phyloP scores from a whole-genome alignment of 2,329 filamentous ascomycete species.

The Arthrocladium fulminans region DNA sequence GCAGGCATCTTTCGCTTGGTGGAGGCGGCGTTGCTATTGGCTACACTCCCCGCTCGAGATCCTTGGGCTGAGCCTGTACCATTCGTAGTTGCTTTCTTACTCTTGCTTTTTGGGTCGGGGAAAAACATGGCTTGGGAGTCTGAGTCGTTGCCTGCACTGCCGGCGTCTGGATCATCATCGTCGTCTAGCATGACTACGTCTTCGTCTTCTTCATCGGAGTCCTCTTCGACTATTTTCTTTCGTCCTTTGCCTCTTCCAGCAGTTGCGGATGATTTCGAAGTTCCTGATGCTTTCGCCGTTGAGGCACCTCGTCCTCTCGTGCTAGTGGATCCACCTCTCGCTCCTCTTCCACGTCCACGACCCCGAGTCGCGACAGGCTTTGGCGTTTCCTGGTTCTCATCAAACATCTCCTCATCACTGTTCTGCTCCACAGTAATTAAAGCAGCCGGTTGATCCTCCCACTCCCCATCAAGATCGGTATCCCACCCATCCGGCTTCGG shows the following conservation, averaged over 20 bases:
- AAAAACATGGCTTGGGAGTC: slow-evolving; percentile 24
- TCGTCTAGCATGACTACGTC: slow-evolving; percentile 35
- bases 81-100: slow-evolving; percentile 1
- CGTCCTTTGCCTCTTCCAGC: slow-evolving; percentile 12
- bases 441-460: slow-evolving; percentile 70
- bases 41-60: slow-evolving; percentile 7
- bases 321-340: slow-evolving; percentile 33
- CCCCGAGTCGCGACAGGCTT: slow-evolving; percentile 36
- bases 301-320: slow-evolving; percentile 13
- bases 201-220: slow-evolving; percentile 29
- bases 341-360: slow-evolving; percentile 38
- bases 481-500: slow-evolving; percentile 77
- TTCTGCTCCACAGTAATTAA: slow-evolving; percentile 41
- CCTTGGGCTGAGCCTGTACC: neutral
- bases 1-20: slow-evolving; percentile 17
- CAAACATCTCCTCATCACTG: slow-evolving; percentile 34
- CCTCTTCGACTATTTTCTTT: slow-evolving; percentile 26
- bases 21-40: slow-evolving; percentile 12
- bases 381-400: slow-evolving; percentile 36
- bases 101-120: slow-evolving; percentile 13
- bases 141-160: slow-evolving; percentile 10
- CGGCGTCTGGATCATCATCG: slow-evolving; percentile 19
- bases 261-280: slow-evolving; percentile 26
- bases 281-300: slow-evolving; percentile 28
- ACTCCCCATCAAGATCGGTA: slow-evolving; percentile 76